Percentiles rank a stretch among this genome's conserved stretches.
phyloP scores from a whole-genome alignment of 768 basidiomycete genomes.

The Hortiboletus campestris region DNA sequence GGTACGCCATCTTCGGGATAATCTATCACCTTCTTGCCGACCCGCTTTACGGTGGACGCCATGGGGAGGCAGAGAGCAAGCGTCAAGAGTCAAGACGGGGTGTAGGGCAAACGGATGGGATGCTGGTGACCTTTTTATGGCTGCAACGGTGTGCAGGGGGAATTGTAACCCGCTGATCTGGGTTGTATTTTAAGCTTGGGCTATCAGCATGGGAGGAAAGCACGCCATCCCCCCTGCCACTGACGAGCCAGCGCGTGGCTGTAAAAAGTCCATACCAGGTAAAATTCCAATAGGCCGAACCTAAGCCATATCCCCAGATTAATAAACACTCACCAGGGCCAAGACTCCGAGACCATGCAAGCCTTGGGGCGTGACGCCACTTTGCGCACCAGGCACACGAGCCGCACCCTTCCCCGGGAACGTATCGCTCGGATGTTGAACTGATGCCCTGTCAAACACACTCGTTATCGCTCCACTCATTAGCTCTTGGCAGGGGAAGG shows the following conservation, averaged over 20 bases:
- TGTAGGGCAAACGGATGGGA: not conserved
- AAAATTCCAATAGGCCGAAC: too few species aligned
- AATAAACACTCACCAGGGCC: too few species aligned
- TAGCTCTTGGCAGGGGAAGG: not conserved
- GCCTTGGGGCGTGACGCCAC: not conserved
- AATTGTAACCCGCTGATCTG: too few species aligned
- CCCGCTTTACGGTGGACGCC: slow-evolving; percentile 41
- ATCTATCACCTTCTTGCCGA: slow-evolving; percentile 57
- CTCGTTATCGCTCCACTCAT: not conserved
- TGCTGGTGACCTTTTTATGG: not conserved
- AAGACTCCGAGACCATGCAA: too few species aligned
- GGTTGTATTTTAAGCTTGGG: too few species aligned
- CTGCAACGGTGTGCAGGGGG: too few species aligned
- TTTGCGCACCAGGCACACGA: not conserved
- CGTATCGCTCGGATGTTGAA: not conserved
- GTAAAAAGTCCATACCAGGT: not conserved
- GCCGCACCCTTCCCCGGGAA: not conserved
- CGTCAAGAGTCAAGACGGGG: not conserved
- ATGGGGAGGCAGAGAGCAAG: slow-evolving; percentile 31
- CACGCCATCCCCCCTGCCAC: slow-evolving; percentile 11
- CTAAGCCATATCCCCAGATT: too few species aligned
- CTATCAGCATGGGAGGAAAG: slow-evolving; percentile 18
- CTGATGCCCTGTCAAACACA: not conserved
- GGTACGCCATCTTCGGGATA: slow-evolving; percentile 61
- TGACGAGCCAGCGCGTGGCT: too few species aligned